Evolutionary conservation across 2,329 filamentous ascomycete genomes (phyloP), one percentile per base, ranked within the genome.

Genomic region (Coleophoma cylindrospora): DNA sequence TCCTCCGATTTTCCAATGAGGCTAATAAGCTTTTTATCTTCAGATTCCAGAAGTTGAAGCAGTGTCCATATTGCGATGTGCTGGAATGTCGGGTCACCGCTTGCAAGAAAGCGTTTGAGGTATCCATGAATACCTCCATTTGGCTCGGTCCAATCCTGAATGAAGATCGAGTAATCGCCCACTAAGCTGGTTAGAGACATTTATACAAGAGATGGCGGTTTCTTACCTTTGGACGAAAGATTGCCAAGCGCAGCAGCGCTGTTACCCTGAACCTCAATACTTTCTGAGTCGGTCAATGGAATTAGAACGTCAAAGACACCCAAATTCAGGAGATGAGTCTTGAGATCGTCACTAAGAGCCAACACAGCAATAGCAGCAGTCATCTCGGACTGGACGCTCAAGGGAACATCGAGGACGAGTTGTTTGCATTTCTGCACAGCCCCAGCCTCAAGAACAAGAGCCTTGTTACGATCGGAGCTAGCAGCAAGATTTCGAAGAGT

Each of bases 391-490:
- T 99, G 94, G 2, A 99, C 94, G 37, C 89, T 92, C 45, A 97
- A 79, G 0, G 94, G 91, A 3, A 97, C 94, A 50, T 95, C 86
- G 15, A 99, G 76, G 21, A 99, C 91, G 47, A 99, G 78, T 65
- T 97, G 90, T 71, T 96, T 97, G 83, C 94, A 99, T 69, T 97
- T 97, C 66, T 97, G 91, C 37, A 99, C 94, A 2, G 94, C 94
- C 21, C 94, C 94, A 34, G 94, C 94, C 69, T 97, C 91, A 45
- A 99, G 74, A 1, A 99, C 94, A n/a, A 99, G 79, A 51, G 95
- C 89, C 73, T 99, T 99, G 79, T 99, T 99, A 55, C 90, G 85
- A 67, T 99, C 94, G 8, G 92, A 97, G 70, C 91, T 97, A 49
- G 94, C 94, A 7, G 94, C 94, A 51, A 99, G 77, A 64, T 99